phyloP scores from a whole-genome alignment of 2,329 filamentous ascomycete species.

The Cadophora malorum region DNA sequence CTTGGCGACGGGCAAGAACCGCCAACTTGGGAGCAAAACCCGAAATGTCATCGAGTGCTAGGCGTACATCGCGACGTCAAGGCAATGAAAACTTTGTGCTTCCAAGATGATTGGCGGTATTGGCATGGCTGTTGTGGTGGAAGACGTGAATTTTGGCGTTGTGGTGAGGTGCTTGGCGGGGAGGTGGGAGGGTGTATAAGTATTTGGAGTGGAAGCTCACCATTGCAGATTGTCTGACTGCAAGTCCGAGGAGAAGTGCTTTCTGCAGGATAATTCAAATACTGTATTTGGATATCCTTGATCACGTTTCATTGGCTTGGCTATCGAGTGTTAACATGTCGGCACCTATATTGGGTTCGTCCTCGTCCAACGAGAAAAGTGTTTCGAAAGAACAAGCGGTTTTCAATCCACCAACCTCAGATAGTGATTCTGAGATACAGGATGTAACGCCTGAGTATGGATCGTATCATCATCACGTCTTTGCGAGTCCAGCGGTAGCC shows the following conservation, averaged over 20 bases:
- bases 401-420: constrained; percentile 1
- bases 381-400: not conserved
- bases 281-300: too few species aligned
- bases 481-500: constrained; percentile 19
- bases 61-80: not conserved
- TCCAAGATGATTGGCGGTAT: constrained; percentile 6
- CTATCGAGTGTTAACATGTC: not conserved
- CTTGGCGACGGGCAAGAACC: constrained; percentile 3
- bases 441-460: constrained; percentile 19
- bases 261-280: too few species aligned
- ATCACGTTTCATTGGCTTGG: too few species aligned
- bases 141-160: not conserved
- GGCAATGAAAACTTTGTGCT: constrained; percentile 3
- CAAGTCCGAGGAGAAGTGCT: constrained; percentile 2
- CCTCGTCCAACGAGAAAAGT: not conserved
- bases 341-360: not conserved
- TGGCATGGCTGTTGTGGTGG: not conserved
- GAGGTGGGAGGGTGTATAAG: not conserved
- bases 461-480: constrained; percentile 19
- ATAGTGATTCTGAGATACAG: constrained; percentile 18
- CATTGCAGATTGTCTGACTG: not conserved
- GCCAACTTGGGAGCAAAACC: not conserved
- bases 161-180: not conserved
- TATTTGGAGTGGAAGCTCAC: not conserved
- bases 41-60: not conserved